Evolutionary conservation across 2,329 filamentous ascomycete genomes (phyloP), one percentile per base, ranked within the genome.

Genomic region (Pseudogymnoascus verrucosus): DNA sequence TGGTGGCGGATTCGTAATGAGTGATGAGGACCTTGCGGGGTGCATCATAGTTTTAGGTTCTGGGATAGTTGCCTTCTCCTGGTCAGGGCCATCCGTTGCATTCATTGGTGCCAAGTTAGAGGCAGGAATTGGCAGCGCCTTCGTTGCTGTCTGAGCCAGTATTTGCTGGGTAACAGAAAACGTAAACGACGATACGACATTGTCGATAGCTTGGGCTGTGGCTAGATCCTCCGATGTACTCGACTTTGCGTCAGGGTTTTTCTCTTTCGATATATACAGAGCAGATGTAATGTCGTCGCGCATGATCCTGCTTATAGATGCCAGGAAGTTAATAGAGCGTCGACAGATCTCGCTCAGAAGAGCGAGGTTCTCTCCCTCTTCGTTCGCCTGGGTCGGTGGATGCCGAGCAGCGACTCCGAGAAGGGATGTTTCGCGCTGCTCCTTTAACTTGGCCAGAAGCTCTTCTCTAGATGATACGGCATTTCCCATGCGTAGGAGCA

Each of bases 341-440:
- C 87, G 86, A 72, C 92, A 96, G 28, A 97, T 85, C 71, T 98
- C 92, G 1, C 91, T 89, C n/a, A 97, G 82, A 66, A 92, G 85
- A 8, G 84, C 78, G 23, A 97, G 76, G 69, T 96, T 89, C 73
- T 96, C 91, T 0, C 81, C 74, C 65, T 89, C 88, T 44, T 86
- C 83, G 0, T 79, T 77, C 1, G 67, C 67, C 23, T 80, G 80
- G 0, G 79, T 76, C 0, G 79, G 76, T 7, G 76, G 79, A 0
- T 78, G 77, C 37, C 80, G 73, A 1, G 84, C 81, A 1, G 84
- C 83, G 3, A 85, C 82, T 3, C 83, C 84, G 26, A 82, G 80
- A 0, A 87, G 73, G 10, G 84, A 79, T 4, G 80, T 79, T 40
- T 86, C 83, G 64, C 85, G 82, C 66, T 88, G 84, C 67, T 86